Conservation (phyloP, 331 rosid genomes). For the Malus hybrid region DNA sequence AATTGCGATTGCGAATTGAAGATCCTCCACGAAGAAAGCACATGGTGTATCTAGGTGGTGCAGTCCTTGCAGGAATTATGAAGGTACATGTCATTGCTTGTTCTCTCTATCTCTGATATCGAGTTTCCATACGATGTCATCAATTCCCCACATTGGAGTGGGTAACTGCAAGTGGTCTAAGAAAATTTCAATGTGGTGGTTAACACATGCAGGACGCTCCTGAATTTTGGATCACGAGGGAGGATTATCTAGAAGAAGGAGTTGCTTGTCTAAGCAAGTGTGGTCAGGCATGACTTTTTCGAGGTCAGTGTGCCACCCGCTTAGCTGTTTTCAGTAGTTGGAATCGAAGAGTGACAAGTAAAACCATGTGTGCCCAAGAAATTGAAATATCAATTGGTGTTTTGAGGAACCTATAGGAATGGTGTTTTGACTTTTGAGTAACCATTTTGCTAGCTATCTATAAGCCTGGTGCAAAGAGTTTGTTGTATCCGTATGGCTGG, state of each 20-base stretch:
- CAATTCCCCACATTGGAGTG: neutral
- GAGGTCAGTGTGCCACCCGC: slow-evolving; percentile 19
- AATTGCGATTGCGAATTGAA: slow-evolving; percentile 84
- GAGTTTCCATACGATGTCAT: neutral
- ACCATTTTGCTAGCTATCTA: neutral
- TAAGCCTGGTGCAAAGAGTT: neutral
- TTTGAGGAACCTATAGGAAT: slow-evolving; percentile 16
- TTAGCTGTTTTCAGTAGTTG: neutral
- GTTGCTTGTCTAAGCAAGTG: slow-evolving; percentile 74
- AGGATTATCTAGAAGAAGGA: slow-evolving; percentile 97
- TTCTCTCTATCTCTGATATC: slow-evolving; percentile 2
- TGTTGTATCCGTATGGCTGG: neutral
- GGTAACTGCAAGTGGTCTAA: slow-evolving; percentile 10
- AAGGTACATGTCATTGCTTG: slow-evolving; percentile 44
- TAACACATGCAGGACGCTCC: slow-evolving; percentile 77
- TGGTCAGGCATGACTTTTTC: slow-evolving; percentile 69
- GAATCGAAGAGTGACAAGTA: slow-evolving; percentile 16
- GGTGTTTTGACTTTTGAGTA: neutral
- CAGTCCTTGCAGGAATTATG: slow-evolving; percentile 98
- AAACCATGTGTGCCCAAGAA: slow-evolving; percentile 20
- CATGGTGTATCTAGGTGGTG: slow-evolving; percentile 99
- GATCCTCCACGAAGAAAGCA: slow-evolving; percentile 99
- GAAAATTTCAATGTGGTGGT: slow-evolving; percentile 19
- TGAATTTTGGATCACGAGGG: slow-evolving; percentile 95
- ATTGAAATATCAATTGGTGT: slow-evolving; percentile 9